phyloP scores from a whole-genome alignment of 2,329 filamentous ascomycete species.

The Pseudofabraea citricarpa region DNA sequence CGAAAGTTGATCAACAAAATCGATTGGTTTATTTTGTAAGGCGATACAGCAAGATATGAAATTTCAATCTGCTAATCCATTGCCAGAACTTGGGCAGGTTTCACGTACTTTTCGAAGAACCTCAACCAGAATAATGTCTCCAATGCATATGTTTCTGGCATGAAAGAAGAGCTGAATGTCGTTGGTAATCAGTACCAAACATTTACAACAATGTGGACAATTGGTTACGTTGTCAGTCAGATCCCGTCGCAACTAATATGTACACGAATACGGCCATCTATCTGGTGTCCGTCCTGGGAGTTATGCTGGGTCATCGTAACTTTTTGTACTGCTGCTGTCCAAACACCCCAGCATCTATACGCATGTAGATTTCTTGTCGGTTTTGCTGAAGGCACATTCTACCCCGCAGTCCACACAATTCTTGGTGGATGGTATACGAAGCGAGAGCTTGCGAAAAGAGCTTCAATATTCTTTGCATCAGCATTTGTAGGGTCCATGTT shows the following conservation, averaged over 20 bases:
- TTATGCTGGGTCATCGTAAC: slow-evolving; percentile 53
- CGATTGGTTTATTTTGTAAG: slow-evolving; percentile 46
- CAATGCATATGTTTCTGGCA: slow-evolving; percentile 34
- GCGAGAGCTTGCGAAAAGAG: slow-evolving; percentile 52
- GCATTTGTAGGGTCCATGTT: slow-evolving; percentile 54
- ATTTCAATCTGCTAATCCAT: slow-evolving; percentile 10
- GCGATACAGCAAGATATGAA: slow-evolving; percentile 6
- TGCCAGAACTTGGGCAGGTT: slow-evolving; percentile 21
- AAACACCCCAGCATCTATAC: slow-evolving; percentile 42
- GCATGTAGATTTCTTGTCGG: slow-evolving; percentile 50
- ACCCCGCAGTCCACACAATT: slow-evolving; percentile 29
- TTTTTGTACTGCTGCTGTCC: slow-evolving; percentile 46
- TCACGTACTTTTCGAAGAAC: slow-evolving; percentile 24
- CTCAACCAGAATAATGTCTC: slow-evolving; percentile 26
- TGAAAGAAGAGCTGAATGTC: slow-evolving; percentile 32
- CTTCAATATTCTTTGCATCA: slow-evolving; percentile 51
- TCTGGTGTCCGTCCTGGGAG: slow-evolving; percentile 53
- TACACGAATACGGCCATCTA: slow-evolving; percentile 48
- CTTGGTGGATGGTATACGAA: slow-evolving; percentile 36
- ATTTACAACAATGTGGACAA: slow-evolving; percentile 36
- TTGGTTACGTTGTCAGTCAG: slow-evolving; percentile 50
- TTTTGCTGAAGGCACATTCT: slow-evolving; percentile 40
- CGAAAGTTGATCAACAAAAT: slow-evolving; percentile 49
- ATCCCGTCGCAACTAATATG: slow-evolving; percentile 41
- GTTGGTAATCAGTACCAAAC: slow-evolving; percentile 35